Conservation (phyloP, 179 eudicot species). For the Sideroxylon spinosum region DNA sequence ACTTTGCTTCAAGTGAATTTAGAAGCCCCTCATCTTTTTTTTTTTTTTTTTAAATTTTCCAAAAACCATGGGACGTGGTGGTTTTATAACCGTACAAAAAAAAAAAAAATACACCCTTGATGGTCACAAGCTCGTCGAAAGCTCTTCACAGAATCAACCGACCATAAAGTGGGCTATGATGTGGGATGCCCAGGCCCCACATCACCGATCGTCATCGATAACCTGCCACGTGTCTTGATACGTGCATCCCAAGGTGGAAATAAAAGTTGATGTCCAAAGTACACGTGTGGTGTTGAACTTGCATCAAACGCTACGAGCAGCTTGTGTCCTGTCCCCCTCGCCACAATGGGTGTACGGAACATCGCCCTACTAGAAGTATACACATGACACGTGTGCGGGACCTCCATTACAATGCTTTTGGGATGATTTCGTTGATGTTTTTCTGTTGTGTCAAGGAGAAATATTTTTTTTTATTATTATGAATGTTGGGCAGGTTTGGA, state of each 20-base stretch:
- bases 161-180: conserved; percentile 7
- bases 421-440: too few species aligned
- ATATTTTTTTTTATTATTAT: too few species aligned
- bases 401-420: too few species aligned
- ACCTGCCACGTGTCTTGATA: conserved; percentile 7
- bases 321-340: too few species aligned
- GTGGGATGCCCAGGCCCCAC: neutral
- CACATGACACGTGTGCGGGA: too few species aligned
- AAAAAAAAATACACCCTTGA: neutral
- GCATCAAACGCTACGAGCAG: neutral
- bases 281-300: conserved; percentile 21
- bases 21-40: neutral
- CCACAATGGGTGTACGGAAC: too few species aligned
- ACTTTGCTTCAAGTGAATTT: neutral
- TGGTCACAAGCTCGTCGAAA: neutral
- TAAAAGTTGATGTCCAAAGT: conserved; percentile 2
- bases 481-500: too few species aligned
- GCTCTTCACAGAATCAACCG: conserved; percentile 12
- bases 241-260: neutral
- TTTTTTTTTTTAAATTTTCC: neutral
- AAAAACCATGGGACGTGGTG: neutral
- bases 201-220: neutral
- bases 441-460: too few species aligned
- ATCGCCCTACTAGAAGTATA: too few species aligned
- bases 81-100: neutral